Evolutionary conservation across 208 protist genomes (phyloP).

Genomic region (Eutreptiella sp.): DNA sequence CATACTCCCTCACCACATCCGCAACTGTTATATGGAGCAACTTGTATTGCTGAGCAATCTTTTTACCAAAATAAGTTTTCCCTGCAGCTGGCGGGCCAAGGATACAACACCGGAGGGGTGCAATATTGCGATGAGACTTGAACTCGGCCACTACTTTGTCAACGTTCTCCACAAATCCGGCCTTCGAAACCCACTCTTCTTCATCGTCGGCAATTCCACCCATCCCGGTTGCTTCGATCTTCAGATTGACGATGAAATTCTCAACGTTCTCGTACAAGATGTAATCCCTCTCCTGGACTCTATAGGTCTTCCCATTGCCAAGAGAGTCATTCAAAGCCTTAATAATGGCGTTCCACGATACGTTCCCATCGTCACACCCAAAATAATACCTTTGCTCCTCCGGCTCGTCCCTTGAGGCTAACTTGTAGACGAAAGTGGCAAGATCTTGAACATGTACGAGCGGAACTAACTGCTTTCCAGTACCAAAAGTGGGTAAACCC

Average conservation of each 20-base stretch:
- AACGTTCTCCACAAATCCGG: conserved; percentile 61
- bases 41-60: conserved; percentile 61
- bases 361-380: conserved; percentile 61
- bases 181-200: conserved; percentile 60
- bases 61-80: conserved; percentile 59
- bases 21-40: conserved; percentile 58
- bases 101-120: conserved; percentile 66
- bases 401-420: conserved; percentile 51
- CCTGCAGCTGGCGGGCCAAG: conserved; percentile 77
- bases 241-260: conserved; percentile 72
- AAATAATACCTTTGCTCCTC: conserved; percentile 75
- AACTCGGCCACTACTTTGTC: conserved; percentile 66
- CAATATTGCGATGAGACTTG: conserved; percentile 48
- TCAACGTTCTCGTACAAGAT: conserved; percentile 67
- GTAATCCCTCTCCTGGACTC: conserved; percentile 50
- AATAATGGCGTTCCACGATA: conserved; percentile 61
- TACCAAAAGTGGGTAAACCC: conserved; percentile 71
- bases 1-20: conserved; percentile 59
- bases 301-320: conserved; percentile 46
- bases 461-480: conserved; percentile 71
- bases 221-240: conserved; percentile 61
- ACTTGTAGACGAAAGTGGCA: conserved; percentile 60
- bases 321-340: conserved; percentile 65
- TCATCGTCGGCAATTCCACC: conserved; percentile 62
- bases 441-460: conserved; percentile 84